phyloP scores from a whole-genome alignment of 192 early-diverging fungal genomes.

The Linnemannia hyalina region DNA sequence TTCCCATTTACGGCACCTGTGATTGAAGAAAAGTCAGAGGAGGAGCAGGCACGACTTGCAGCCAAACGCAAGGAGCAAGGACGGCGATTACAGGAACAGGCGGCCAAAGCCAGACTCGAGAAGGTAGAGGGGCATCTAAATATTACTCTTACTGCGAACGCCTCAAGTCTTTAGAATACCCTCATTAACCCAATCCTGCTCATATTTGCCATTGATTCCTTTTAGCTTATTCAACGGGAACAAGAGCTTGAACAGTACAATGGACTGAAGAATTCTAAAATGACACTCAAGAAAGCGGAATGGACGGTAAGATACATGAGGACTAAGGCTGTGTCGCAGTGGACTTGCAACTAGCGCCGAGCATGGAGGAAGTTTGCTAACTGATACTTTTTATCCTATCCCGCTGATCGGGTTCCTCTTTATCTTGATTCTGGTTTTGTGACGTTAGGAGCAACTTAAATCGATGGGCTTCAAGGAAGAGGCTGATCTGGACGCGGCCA shows the following conservation, averaged over 20 bases:
- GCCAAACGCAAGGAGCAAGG: constrained; percentile 80
- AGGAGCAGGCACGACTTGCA: constrained; percentile 78
- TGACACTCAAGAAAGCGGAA: constrained; percentile 60
- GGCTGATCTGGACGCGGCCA: constrained; percentile 78
- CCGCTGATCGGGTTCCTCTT: neutral
- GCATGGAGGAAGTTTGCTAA: neutral
- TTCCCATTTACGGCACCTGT: constrained; percentile 82
- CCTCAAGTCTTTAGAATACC: neutral
- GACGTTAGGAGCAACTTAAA: constrained; percentile 63
- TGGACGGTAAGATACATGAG: constrained; percentile 57
- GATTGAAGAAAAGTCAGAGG: constrained; percentile 81
- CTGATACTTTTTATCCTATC: neutral
- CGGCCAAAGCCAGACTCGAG: constrained; percentile 83
- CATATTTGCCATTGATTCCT: neutral
- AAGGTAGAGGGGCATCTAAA: constrained; percentile 65
- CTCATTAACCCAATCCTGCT: neutral
- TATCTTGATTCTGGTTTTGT: neutral
- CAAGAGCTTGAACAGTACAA: constrained; percentile 73
- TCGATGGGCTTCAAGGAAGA: constrained; percentile 75
- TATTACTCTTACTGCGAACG: neutral
- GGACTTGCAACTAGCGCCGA: neutral
- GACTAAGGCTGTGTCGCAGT: neutral
- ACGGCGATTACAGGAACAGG: constrained; percentile 82
- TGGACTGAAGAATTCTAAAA: constrained; percentile 59
- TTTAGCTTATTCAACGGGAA: constrained; percentile 74